These are phyloP conservation scores for Neurospora pannonica DNA, from an alignment of 495 filamentous ascomycete species.

Conservation along the genomic window DNA sequence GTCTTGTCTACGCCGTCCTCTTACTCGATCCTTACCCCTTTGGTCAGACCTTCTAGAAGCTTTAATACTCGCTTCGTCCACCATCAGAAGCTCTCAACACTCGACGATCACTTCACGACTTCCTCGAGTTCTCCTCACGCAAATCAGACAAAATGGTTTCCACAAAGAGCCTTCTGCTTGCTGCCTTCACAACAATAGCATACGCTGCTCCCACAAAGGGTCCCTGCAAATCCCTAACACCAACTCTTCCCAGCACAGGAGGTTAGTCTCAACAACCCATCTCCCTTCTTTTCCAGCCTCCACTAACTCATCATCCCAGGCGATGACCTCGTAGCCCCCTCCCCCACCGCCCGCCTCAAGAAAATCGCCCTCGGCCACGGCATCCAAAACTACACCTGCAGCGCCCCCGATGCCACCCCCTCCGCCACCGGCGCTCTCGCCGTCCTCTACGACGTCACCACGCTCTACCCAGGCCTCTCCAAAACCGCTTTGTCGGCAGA, in stretches of 20 bases:
- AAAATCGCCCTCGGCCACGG: conserved; percentile 61
- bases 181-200: conserved; percentile 16
- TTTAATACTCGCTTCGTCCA: background rate
- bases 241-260: conserved; percentile 18
- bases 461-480: conserved; percentile 34
- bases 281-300: background rate
- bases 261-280: background rate
- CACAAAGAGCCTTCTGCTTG: conserved; percentile 12
- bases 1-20: background rate
- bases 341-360: conserved; percentile 40
- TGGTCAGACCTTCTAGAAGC: conserved; percentile 12
- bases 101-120: background rate
- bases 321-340: conserved; percentile 37
- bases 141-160: conserved; percentile 21
- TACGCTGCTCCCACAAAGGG: conserved; percentile 10
- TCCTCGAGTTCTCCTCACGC: background rate
- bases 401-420: conserved; percentile 14
- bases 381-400: conserved; percentile 71
- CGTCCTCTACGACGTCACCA: conserved; percentile 52
- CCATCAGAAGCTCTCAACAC: background rate
- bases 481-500: conserved; percentile 13
- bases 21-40: conserved; percentile 2
- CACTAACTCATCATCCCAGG: conserved; percentile 15
- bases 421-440: conserved; percentile 52
- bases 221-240: conserved; percentile 7